Base-by-base conservation (phyloP, 768 basidiomycete genomes). In the Paxillus rubicundulus region DNA sequence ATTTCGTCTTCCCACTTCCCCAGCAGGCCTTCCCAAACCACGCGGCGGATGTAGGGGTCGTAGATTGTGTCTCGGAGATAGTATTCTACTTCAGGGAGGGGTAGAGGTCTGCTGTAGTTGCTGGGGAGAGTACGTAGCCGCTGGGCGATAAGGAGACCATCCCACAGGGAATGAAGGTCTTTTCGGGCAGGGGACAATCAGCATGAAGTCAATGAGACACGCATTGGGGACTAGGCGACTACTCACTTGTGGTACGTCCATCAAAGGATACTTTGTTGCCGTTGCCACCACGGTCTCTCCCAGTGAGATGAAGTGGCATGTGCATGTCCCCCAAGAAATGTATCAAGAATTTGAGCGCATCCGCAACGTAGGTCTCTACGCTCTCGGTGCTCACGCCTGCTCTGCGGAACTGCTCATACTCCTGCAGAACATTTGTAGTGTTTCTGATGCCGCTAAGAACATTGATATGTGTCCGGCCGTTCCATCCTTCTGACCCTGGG, bases 271-370 rank as follows among this genome's bases (percentile, higher is more conserved):
- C 90, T 60, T 84, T 84, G 56, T 78, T 80, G 6, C 80, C 80
- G 63, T 98, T 98, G 1, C 95, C 96, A 5, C 96, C 96, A 28
- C 89, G 78, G 59, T 93, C 84, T 16, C 93, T 77, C 2, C 91
- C 91, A 0, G 89, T 89, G 34, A 99, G 78, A 68, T 99, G 96
- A 49, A 99, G 73, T 5, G 96, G 96, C 80, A 88, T 85, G 61
- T 97, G 96, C 77, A 96, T 76, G 67, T 98, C 96, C 0, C 96
- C 94, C 10, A 97, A 49, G 61, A 92, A 98, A 69, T 99, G 97
- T 28, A 95, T 80, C 30, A 99, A 74, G 74, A 97, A 99, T 68
- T 90, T 89, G 61, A 98, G 75, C 2, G 96, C 90, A 60, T 92
- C 89, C 62, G 86, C 84, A 2, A 84, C 84, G 10, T 65, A 69